Percentiles rank a stretch among this genome's conserved stretches.
phyloP scores from a whole-genome alignment of 208 protist species.

The Acanthamoeba castellanii region DNA sequence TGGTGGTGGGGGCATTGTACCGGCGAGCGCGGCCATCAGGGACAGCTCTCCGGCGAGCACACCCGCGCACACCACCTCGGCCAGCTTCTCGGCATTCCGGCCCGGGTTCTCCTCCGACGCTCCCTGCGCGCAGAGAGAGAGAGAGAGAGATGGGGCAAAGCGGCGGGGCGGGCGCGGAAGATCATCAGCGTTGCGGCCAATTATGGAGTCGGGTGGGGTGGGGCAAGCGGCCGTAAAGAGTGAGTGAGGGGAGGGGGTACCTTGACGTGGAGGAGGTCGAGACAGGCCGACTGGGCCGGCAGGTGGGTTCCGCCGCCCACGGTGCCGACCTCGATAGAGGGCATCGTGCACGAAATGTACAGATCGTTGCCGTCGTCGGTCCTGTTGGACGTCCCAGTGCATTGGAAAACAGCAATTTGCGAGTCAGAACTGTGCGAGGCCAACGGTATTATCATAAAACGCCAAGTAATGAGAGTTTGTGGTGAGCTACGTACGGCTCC shows the following conservation, averaged over 20 bases:
- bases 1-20: slow-evolving; percentile 70
- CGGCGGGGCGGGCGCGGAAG: slow-evolving; percentile 78
- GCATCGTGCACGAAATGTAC: slow-evolving; percentile 97
- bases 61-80: slow-evolving; percentile 92
- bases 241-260: neutral
- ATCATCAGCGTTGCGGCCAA: no score
- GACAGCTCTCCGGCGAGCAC: slow-evolving; percentile 98
- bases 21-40: slow-evolving; percentile 92
- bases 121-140: neutral
- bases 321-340: slow-evolving; percentile 98
- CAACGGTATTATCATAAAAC: neutral
- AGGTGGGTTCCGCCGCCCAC: slow-evolving; percentile 98
- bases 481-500: slow-evolving; percentile 81
- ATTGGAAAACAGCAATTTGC: neutral
- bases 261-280: slow-evolving; percentile 95
- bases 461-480: neutral
- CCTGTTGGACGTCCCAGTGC: slow-evolving; percentile 75
- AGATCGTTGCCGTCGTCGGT: slow-evolving; percentile 92
- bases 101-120: slow-evolving; percentile 90
- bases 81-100: slow-evolving; percentile 94
- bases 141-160: neutral
- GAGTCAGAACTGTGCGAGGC: neutral
- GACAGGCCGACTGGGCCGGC: slow-evolving; percentile 93
- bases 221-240: neutral
- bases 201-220: neutral